Base-by-base conservation (phyloP, 129 eudicot species). In the Ambrosia artemisiifolia region DNA sequence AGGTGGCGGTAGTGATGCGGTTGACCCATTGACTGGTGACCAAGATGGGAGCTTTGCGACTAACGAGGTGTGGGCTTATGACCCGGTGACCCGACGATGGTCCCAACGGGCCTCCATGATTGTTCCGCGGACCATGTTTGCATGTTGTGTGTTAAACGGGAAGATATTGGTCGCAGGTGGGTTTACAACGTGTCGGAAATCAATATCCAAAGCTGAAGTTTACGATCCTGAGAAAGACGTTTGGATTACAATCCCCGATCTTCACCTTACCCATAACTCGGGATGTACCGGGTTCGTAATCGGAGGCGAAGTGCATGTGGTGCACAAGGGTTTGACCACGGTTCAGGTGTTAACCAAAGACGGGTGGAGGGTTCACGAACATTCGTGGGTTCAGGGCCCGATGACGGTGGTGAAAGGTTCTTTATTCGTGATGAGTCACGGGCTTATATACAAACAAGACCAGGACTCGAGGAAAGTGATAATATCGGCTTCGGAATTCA, bases 1-100 rank as follows among this genome's bases (percentile, higher is more conserved):
- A 19, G 99, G 99, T 59, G 99, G 99, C 32, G 96, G 97, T 33
- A 95, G 99, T 24, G 99, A 90, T n/a, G 97, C 97, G 8, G 96
- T 95, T 13, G 97, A 95, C 65, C 97, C 94, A 11, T 66, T 65
- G 55, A 95, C 99, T 0, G 99, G 99, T n/a, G 99, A 95, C 40
- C 99, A 90, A 59, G 99, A 90, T 42, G 99, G 99, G 4, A 83
- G 87, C 67, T 95, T 95, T 53, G 93, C 97, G 2, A 95, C 99
- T 2, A 73, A 88, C 44, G 96, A 88, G 74, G 96, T 90, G 7
- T 95, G 99, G 99, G 90, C 99, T 5, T 95, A 90, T n/a, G 91
- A 95, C 14, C 97, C 97, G 0, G 59, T 86, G 1, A 46, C 74
- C 76, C 79, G 99, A 16, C 71, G 46, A 38, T 95, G 99, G 99